Base-by-base conservation (phyloP, 306 rosid genomes). In the Prunus kanzakura region DNA sequence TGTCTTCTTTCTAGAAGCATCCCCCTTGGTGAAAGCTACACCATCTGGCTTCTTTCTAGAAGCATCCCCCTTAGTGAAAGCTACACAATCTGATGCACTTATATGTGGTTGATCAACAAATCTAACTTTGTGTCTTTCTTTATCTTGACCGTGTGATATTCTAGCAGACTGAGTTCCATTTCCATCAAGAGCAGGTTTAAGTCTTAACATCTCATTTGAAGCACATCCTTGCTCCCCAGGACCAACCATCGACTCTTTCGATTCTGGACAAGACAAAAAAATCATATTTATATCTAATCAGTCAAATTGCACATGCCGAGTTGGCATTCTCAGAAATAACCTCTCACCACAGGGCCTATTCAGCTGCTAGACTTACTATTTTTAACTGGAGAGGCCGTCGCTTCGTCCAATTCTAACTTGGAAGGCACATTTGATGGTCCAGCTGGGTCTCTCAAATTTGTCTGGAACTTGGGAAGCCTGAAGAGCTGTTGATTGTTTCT, bases 401-500 rank as follows among this genome's bases (percentile, higher is more conserved):
- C 38, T 64, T 75, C 30, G 52, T n/a, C 14, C 71, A 6, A 49
- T 13, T 38, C 58, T 74, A 72, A 58, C 49, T 63, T 62, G 72
- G 80, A 63, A 29, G 69, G 66, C 54, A 14, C 67, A 66, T 15
- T 15, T 9, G 56, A 69, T 25, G 4, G 64, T 15, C 51, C 52
- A 18, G 29, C 49, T 61, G 14, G 45, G 35, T 47, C 30, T 22
- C 54, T 63, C 38, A 18, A 32, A 67, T 72, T 68, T 38, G 65
- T 58, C 52, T 50, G 72, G 58, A 55, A 50, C 63, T 45, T 64
- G 45, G 67, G 72, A 25, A 57, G 69, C 47, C 46, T 66, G 74
- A 50, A 65, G 70, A 55, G 55, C 68, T 63, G 74, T 67, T 23
- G 66, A 66, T 57, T 45, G 74, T 47, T 58, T 43, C 71, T 80